Evolutionary conservation across 805 yeast genomes (phyloP), one percentile per base, ranked within the genome.

Genomic region (Starmera quercuum): DNA sequence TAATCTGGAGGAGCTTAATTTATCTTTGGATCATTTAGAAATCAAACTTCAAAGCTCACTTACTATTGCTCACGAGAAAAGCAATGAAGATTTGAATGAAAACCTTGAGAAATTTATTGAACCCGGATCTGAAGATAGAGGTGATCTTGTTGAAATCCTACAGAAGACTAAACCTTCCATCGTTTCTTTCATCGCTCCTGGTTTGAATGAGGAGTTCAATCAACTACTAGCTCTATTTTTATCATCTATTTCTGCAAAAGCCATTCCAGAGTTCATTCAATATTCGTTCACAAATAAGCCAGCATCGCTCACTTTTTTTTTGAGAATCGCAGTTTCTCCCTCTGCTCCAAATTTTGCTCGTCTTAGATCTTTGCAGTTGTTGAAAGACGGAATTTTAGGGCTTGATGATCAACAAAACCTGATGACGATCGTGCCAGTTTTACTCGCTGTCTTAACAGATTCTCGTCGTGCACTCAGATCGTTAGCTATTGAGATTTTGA

Each of bases 21-120:
- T 68, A 15, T 47, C 59, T 14, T 38, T 73, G 4, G 75, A 69
- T 20, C 44, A 63, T 5, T 59, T 79, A 20, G 88, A 80, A 60
- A 71, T 86, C 66, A 66, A 70, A 34, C 59, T 85, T 30, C 83
- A 84, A 58, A 68, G 81, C 1, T 77, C 88, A 1, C 57, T 86
- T 33, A 54, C 57, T 24, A 40, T 45, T 3, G 38, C 36, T 7
- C 47, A 46, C 10, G 45, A 41, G 9, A 35, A 34, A 14, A 13
- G 32, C 5, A 46, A 36, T 7, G 49, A 49, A 13, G 46, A 51
- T 12, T 61, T 56, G 17, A 48, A 59, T 9, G 61, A 62, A 16
- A 60, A 39, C 19, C 30, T 39, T 19, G 45, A 47, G 15, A 49
- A 44, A 5, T 32, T 42, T 13, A 27, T 46, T n/a, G 49, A 44